Percentiles rank a stretch among this genome's conserved stretches.
These are phyloP conservation scores for Marchantia polymorpha DNA, from an alignment of 225 moss, liverwort and hornwort species.

Conservation along the genomic window DNA sequence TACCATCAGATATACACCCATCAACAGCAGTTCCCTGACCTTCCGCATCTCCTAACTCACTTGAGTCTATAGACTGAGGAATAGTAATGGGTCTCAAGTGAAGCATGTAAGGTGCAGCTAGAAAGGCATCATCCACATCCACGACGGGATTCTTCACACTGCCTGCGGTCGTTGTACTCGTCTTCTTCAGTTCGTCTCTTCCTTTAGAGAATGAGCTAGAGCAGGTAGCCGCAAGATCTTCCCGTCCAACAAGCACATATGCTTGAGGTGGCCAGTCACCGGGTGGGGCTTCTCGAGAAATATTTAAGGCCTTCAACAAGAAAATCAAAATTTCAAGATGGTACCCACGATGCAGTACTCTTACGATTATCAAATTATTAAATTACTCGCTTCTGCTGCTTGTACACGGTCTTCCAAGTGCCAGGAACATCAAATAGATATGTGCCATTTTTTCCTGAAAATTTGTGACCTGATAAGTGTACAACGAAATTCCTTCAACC, in stretches of 20 bases:
- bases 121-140: conserved; percentile 67
- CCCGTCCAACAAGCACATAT: conserved; percentile 87
- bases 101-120: conserved; percentile 92
- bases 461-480: neutral
- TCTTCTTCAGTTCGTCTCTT: conserved; percentile 35
- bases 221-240: conserved; percentile 85
- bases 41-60: conserved; percentile 62
- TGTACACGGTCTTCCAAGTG: neutral
- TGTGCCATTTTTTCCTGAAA: neutral
- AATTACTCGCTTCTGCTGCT: neutral
- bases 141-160: conserved; percentile 33
- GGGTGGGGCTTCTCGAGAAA: conserved; percentile 92
- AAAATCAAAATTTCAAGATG: neutral
- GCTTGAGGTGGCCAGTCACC: conserved; percentile 93
- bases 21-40: conserved; percentile 50
- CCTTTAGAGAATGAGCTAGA: conserved; percentile 45
- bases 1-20: conserved; percentile 66
- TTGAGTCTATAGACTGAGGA: conserved; percentile 59
- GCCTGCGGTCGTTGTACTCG: conserved; percentile 30
- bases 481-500: neutral
- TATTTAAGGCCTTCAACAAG: conserved; percentile 56
- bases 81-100: conserved; percentile 77
- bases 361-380: too few species aligned
- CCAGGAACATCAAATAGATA: neutral
- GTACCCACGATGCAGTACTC: too few species aligned